Evolutionary conservation across 1,284 basidiomycete genomes (phyloP).

Genomic region (Rhodotorula sp.): DNA sequence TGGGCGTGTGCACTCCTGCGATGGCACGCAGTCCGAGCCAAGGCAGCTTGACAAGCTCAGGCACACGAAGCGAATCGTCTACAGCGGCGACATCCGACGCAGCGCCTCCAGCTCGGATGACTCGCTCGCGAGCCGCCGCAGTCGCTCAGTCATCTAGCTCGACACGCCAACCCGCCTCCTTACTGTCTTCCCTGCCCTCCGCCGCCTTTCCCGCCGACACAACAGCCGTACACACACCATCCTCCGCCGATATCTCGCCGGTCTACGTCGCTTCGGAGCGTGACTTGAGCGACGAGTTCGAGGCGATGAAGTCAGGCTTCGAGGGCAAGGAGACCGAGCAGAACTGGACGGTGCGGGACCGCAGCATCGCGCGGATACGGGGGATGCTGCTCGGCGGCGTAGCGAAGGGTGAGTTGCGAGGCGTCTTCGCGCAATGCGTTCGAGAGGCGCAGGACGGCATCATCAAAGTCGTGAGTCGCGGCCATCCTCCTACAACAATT

Average conservation of each 20-base stretch:
- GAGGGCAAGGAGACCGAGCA: constrained; percentile 96
- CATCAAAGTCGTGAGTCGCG: constrained; percentile 71
- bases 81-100: not conserved
- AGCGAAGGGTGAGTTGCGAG: constrained; percentile 63
- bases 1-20: constrained; percentile 35
- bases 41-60: constrained; percentile 5
- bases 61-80: not conserved
- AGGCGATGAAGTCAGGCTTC: constrained; percentile 72
- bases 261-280: constrained; percentile 73
- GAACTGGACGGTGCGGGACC: constrained; percentile 87
- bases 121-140: constrained; percentile 12
- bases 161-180: constrained; percentile 17
- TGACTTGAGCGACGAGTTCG: constrained; percentile 83
- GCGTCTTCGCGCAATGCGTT: constrained; percentile 67
- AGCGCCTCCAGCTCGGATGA: constrained; percentile 4
- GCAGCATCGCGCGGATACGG: constrained; percentile 71
- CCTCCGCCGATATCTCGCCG: constrained; percentile 23
- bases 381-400: constrained; percentile 71
- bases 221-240: constrained; percentile 17
- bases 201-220: constrained; percentile 35
- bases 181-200: constrained; percentile 14
- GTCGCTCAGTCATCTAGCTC: not conserved
- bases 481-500: not conserved
- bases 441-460: constrained; percentile 78
- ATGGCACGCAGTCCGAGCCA: constrained; percentile 15